Percentiles rank a stretch among this genome's conserved stretches.
These are phyloP conservation scores for Hypseocharis bilobata DNA, from an alignment of 441 rosid species.

Conservation along the genomic window DNA sequence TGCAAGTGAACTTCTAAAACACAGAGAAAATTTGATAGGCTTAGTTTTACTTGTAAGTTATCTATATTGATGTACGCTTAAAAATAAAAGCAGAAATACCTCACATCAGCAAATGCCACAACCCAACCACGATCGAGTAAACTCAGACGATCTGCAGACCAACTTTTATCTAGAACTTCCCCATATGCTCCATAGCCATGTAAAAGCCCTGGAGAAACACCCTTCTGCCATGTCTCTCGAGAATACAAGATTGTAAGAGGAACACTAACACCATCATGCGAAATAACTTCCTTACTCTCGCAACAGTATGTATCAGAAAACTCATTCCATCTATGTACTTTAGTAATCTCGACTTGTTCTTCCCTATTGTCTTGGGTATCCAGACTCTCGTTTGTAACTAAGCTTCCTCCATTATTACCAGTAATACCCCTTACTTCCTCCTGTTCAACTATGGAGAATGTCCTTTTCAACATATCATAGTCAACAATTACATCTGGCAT, in stretches of 20 bases:
- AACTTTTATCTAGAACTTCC: constrained; percentile 68
- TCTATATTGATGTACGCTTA: constrained; percentile 20
- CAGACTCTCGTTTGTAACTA: constrained; percentile 14
- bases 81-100: constrained; percentile 33
- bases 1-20: neutral
- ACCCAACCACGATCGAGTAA: constrained; percentile 95
- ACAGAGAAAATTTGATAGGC: neutral
- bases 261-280: constrained; percentile 63
- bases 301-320: constrained; percentile 51
- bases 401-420: constrained; percentile 22
- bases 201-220: constrained; percentile 59
- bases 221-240: constrained; percentile 48
- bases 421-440: constrained; percentile 38
- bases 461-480: constrained; percentile 56
- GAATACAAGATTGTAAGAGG: constrained; percentile 77
- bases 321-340: constrained; percentile 39
- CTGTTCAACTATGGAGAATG: constrained; percentile 51
- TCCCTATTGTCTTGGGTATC: constrained; percentile 17
- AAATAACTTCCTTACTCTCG: constrained; percentile 56
- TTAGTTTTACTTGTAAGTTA: neutral
- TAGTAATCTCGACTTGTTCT: constrained; percentile 17
- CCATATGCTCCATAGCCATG: constrained; percentile 90
- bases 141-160: constrained; percentile 66
- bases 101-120: constrained; percentile 84
- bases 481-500: constrained; percentile 75